Conservation (phyloP, 1,284 basidiomycete genomes). For the Mycena sp. region DNA sequence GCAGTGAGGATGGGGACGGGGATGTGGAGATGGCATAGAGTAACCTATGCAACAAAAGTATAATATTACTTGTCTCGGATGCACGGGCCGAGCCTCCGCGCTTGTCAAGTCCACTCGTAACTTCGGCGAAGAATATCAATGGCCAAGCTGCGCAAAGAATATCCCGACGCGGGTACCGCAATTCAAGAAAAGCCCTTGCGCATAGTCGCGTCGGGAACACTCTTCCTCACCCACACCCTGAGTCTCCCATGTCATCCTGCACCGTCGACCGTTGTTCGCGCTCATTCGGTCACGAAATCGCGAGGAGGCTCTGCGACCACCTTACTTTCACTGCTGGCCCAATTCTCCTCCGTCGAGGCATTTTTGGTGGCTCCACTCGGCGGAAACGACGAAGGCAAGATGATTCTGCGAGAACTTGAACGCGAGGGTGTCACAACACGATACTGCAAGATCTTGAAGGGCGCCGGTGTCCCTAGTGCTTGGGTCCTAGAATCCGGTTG, state of each 20-base stretch:
- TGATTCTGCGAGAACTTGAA: conserved; percentile 72
- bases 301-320: conserved; percentile 78
- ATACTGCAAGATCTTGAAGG: conserved; percentile 78
- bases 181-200: conserved; percentile 55
- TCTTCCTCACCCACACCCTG: conserved; percentile 79
- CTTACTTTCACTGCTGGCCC: conserved; percentile 75
- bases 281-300: conserved; percentile 70
- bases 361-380: conserved; percentile 79
- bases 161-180: conserved; percentile 23
- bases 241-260: conserved; percentile 66
- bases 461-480: conserved; percentile 77
- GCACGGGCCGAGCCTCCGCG: neutral
- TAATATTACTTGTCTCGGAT: conserved; percentile 3
- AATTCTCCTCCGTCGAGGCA: conserved; percentile 72
- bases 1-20: conserved; percentile 59
- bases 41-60: conserved; percentile 30
- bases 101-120: neutral
- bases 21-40: conserved; percentile 34
- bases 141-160: conserved; percentile 47
- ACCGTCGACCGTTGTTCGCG: conserved; percentile 64
- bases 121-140: conserved; percentile 31
- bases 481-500: conserved; percentile 80
- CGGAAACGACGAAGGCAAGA: conserved; percentile 71
- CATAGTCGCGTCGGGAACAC: conserved; percentile 78
- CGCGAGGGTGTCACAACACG: conserved; percentile 72